Base-by-base conservation (phyloP, 306 rosid genomes). In the Oxytropis ochrocephala region DNA sequence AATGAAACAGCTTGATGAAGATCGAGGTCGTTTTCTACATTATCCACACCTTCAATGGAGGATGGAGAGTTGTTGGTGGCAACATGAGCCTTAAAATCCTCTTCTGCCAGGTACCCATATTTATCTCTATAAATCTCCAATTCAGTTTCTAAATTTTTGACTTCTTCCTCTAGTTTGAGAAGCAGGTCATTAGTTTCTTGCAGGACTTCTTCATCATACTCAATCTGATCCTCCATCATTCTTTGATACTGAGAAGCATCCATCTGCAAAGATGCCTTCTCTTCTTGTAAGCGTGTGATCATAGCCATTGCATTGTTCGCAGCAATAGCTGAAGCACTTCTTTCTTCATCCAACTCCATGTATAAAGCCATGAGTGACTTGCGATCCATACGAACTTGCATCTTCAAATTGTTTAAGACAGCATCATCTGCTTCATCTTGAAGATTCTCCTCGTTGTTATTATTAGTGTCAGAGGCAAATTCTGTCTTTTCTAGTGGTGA, bases 281-380 rank as follows among this genome's bases (percentile, higher is more conserved):
- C 96, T 0, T 91, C 97, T 63, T 95, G 99, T 44, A 91, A 67
- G 54, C 94, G 85, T 4, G 99, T 95, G 79, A 95, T 95, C 99
- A 95, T 95, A 14, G 99, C 97, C 97, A 95, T 91, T 11, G 99
- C 99, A 16, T 95, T 89, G 87, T 91, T 89, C 1, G 97, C 99
- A 12, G 99, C 99, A 44, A 91, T 77, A 11, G 97, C 91, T 2
- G 97, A 80, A 64, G 99, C 99, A 19, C 89, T 95, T 72, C 99
- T 87, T 68, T 95, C 99, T 82, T 91, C 96, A 11, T 95, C 99
- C 6, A 95, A 81, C 78, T 95, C 99, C 92, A 86, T 85, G 83
- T 86, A 91, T 64, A 95, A 55, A n/a, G 81, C 92, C 89, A 86
- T 85, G 35, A 91, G 87, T 6, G 96, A 90, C 67, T 88, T 94